These are phyloP conservation scores for Xylariomycetidae sp. DNA, from an alignment of 2,329 filamentous ascomycete genomes.

Conservation along the genomic window DNA sequence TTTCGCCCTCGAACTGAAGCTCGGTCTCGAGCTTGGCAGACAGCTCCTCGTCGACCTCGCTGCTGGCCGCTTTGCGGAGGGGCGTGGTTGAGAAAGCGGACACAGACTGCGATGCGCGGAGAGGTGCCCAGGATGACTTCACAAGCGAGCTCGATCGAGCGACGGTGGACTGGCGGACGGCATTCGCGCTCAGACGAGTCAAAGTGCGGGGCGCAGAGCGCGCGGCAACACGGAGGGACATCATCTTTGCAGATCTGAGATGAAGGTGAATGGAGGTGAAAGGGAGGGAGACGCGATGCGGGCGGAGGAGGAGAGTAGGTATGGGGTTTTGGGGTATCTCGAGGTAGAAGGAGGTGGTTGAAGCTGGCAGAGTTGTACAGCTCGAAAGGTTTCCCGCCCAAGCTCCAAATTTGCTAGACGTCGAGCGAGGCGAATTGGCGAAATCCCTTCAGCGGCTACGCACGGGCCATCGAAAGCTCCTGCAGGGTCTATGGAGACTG, in stretches of 20 bases:
- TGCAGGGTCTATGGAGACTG: constrained; percentile 3
- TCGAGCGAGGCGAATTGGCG: no score
- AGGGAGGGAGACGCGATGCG: no score
- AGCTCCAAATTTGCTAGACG: no score
- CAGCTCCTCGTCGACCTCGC: constrained; percentile 69
- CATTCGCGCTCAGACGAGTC: constrained; percentile 48
- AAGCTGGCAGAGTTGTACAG: no score
- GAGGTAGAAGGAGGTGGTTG: no score
- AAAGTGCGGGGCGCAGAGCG: constrained; percentile 62
- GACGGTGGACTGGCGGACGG: constrained; percentile 43
- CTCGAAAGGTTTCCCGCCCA: no score
- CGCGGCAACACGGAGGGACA: constrained; percentile 60
- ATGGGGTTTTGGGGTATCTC: constrained; percentile 9
- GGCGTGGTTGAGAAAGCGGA: constrained; percentile 45
- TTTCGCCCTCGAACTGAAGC: constrained; percentile 75
- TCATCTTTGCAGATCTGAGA: no score
- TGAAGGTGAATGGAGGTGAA: no score
- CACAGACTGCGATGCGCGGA: constrained; percentile 32
- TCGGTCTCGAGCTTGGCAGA: constrained; percentile 80
- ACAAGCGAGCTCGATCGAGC: constrained; percentile 43
- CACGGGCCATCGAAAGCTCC: constrained; percentile 8
- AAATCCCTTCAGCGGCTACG: no score
- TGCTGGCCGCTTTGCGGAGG: constrained; percentile 34
- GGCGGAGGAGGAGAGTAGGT: neutral
- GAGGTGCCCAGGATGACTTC: constrained; percentile 37